Conservation (phyloP, 768 basidiomycete species). For the Xerocomellus dryophilus region DNA sequence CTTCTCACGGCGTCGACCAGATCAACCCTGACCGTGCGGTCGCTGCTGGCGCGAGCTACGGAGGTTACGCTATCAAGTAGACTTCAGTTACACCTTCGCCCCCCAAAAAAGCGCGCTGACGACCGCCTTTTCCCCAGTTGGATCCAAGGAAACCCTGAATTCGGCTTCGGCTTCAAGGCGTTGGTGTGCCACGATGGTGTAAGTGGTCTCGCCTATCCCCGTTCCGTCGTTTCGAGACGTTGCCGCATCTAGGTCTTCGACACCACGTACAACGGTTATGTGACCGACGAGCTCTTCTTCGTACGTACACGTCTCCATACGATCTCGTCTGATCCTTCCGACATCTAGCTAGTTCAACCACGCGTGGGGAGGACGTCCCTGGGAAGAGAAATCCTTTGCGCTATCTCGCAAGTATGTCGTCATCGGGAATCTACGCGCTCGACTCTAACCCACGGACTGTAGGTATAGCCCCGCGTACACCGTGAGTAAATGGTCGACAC, state of each 20-base stretch:
- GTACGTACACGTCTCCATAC: constrained; percentile 40
- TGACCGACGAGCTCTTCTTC: constrained; percentile 91
- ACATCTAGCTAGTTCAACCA: constrained; percentile 65
- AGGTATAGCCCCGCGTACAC: constrained; percentile 80
- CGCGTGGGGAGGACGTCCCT: constrained; percentile 82
- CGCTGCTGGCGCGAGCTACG: constrained; percentile 81
- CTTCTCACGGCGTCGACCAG: constrained; percentile 33
- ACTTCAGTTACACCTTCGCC: constrained; percentile 12
- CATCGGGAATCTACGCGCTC: not conserved
- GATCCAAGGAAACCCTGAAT: constrained; percentile 94
- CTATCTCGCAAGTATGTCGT: constrained; percentile 52
- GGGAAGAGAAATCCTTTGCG: constrained; percentile 57
- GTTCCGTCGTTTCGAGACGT: not conserved
- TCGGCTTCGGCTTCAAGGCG: constrained; percentile 85
- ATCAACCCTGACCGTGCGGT: constrained; percentile 68
- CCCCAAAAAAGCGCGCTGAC: not conserved
- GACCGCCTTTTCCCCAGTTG: constrained; percentile 49
- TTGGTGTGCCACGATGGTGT: constrained; percentile 92
- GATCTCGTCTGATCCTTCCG: not conserved
- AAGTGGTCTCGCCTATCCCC: constrained; percentile 17
- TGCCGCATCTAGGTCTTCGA: constrained; percentile 65
- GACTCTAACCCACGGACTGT: not conserved
- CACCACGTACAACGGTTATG: constrained; percentile 73
- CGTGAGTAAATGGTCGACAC: constrained; percentile 82
- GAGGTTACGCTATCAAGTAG: constrained; percentile 87